These are phyloP conservation scores for Biscogniauxia mediterranea DNA, from an alignment of 2,329 filamentous ascomycete species.

Conservation along the genomic window DNA sequence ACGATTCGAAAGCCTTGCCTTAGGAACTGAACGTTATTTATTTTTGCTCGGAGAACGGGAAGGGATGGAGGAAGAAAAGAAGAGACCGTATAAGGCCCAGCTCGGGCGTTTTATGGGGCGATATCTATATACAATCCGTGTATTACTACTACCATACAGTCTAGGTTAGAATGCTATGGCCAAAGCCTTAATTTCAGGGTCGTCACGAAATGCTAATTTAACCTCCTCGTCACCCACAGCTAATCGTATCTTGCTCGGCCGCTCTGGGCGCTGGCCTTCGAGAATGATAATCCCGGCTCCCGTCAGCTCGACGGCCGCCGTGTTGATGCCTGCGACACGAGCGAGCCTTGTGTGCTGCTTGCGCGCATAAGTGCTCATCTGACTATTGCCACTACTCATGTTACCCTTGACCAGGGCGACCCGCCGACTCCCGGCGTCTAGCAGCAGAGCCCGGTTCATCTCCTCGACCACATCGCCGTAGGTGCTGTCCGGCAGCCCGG, in stretches of 20 bases:
- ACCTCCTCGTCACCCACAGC: slow-evolving; percentile 90
- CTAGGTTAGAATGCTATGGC: slow-evolving; percentile 51
- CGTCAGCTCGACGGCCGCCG: slow-evolving; percentile 77
- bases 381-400: slow-evolving; percentile 18
- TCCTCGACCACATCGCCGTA: slow-evolving; percentile 90
- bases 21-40: background rate
- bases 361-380: slow-evolving; percentile 26
- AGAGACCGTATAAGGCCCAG: background rate
- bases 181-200: slow-evolving; percentile 79
- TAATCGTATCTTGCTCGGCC: slow-evolving; percentile 82
- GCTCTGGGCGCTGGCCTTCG: slow-evolving; percentile 76
- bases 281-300: slow-evolving; percentile 86
- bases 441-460: slow-evolving; percentile 64
- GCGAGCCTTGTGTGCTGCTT: slow-evolving; percentile 18
- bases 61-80: too few species aligned
- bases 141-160: slow-evolving; percentile 8
- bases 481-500: slow-evolving; percentile 81
- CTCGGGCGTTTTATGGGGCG: background rate
- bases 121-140: background rate
- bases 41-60: too few species aligned
- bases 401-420: slow-evolving; percentile 52
- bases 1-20: slow-evolving; percentile 5
- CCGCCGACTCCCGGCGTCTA: slow-evolving; percentile 60
- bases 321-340: slow-evolving; percentile 48
- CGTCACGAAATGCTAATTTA: slow-evolving; percentile 81